These are phyloP conservation scores for Arctium lappa DNA, from an alignment of 129 eudicot genomes.

Conservation along the genomic window DNA sequence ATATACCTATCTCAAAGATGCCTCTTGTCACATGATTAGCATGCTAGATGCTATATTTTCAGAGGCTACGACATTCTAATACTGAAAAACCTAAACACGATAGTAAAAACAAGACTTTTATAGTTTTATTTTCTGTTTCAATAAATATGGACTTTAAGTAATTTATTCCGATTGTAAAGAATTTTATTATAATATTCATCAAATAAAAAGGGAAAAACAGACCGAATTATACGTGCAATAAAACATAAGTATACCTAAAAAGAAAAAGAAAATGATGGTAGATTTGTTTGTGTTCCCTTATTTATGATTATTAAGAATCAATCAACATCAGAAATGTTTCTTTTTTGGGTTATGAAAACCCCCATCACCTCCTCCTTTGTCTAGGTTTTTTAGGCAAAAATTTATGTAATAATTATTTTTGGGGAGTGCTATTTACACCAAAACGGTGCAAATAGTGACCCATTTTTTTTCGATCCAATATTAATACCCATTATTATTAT, in stretches of 20 bases:
- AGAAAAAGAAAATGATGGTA: not conserved
- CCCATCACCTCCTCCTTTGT: constrained; percentile 9
- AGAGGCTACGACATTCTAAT: not conserved
- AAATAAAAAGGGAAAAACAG: not conserved
- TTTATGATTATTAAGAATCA: constrained; percentile 12
- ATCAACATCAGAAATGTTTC: not conserved
- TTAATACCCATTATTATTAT: no score
- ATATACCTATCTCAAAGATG: constrained; percentile 16
- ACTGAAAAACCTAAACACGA: not conserved
- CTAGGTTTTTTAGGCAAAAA: constrained; percentile 6
- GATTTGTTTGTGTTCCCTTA: constrained; percentile 9
- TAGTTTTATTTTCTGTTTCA: not conserved
- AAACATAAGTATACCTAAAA: not conserved
- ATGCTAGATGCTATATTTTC: not conserved
- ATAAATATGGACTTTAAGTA: not conserved
- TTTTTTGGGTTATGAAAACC: not conserved
- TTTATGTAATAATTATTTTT: not conserved
- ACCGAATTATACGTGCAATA: not conserved
- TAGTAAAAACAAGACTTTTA: not conserved
- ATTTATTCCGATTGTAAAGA: not conserved
- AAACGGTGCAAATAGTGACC: no score
- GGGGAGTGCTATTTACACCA: no score
- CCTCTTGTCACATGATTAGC: constrained; percentile 11
- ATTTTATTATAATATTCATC: not conserved
- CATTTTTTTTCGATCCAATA: no score